Evolutionary conservation across 2,329 filamentous ascomycete species (phyloP), one percentile per base, ranked within the genome.

Genomic region (Orbilia quercus): DNA sequence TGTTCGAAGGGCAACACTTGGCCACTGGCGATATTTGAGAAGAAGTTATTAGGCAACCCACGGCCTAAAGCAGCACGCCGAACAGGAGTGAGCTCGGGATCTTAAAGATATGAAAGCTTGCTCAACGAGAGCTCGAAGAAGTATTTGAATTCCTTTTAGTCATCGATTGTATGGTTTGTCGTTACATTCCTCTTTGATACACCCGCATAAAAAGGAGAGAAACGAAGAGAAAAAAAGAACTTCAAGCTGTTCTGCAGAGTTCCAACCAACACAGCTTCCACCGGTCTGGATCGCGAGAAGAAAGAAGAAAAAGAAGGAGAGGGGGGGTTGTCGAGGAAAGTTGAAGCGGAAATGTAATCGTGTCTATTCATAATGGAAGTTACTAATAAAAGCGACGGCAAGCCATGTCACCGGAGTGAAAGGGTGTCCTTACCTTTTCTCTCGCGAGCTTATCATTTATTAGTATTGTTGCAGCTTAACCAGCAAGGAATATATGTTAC

Each of bases 91-190:
- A 38, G 38, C 44, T 63, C 44, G 38, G 58, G 58, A 51, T 64
- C 23, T 34, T 31, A 38, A 50, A n/a, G n/a, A n/a, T n/a, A n/a
- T n/a, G n/a, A n/a, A 65, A 65, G 54, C 40, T 44, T 38, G 50
- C 44, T 42, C 38, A 28, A 45, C n/a, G 44, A 25, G 42, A 51
- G 34, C 44, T 58, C 31, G 36, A 67, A 51, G 18, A 14, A 36
- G n/a, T 53, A 31, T 59, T 59, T 64, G n/a, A 64, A 59, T 59
- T 64, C 51, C 38, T 71, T 53, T 63, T 70, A 70, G 65, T 70
- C 65, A 70, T 70, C 57, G 57, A 70, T 57, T 70, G 45, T 36
- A 51, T 38, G 53, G 65, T 69, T 69, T 69, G 55, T 62, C 64
- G 64, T 55, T 62, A 55, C 65, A 70, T 57, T 57, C 57, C 57